These are phyloP conservation scores for Gardenia jasminoides DNA, from an alignment of 257 asterid genomes.

Conservation along the genomic window DNA sequence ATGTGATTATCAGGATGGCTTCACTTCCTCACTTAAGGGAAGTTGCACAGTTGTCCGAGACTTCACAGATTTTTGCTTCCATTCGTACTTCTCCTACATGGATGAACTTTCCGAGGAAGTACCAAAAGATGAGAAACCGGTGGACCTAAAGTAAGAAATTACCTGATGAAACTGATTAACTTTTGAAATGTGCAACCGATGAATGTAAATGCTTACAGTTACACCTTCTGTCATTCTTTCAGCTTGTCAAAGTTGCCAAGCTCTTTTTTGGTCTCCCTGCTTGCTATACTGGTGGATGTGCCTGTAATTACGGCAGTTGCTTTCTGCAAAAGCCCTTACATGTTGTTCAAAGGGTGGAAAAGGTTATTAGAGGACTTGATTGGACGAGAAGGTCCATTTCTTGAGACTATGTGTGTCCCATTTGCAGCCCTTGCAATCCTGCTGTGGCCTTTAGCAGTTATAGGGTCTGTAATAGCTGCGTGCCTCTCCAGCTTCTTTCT, in stretches of 20 bases:
- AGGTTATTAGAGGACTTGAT: slow-evolving; percentile 75
- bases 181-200: background rate
- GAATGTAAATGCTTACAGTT: background rate
- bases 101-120: slow-evolving; percentile 70
- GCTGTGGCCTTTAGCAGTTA: slow-evolving; percentile 88
- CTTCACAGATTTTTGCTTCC: slow-evolving; percentile 88
- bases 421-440: slow-evolving; percentile 86
- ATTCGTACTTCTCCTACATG: slow-evolving; percentile 89
- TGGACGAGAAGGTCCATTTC: slow-evolving; percentile 91
- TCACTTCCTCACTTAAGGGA: slow-evolving; percentile 54
- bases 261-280: slow-evolving; percentile 57
- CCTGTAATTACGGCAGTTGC: slow-evolving; percentile 66
- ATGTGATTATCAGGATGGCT: slow-evolving; percentile 67
- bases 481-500: slow-evolving; percentile 71
- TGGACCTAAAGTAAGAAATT: slow-evolving; percentile 62
- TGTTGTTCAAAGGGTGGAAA: slow-evolving; percentile 88
- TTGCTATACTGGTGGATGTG: slow-evolving; percentile 61
- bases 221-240: background rate
- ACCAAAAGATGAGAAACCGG: slow-evolving; percentile 52
- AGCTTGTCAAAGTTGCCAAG: slow-evolving; percentile 70
- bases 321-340: slow-evolving; percentile 89
- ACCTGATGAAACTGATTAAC: background rate
- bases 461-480: slow-evolving; percentile 60
- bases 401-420: slow-evolving; percentile 84
- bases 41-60: slow-evolving; percentile 73